These are phyloP conservation scores for Malassezia brasiliensis DNA, from an alignment of 1,284 basidiomycete species.

Conservation along the genomic window DNA sequence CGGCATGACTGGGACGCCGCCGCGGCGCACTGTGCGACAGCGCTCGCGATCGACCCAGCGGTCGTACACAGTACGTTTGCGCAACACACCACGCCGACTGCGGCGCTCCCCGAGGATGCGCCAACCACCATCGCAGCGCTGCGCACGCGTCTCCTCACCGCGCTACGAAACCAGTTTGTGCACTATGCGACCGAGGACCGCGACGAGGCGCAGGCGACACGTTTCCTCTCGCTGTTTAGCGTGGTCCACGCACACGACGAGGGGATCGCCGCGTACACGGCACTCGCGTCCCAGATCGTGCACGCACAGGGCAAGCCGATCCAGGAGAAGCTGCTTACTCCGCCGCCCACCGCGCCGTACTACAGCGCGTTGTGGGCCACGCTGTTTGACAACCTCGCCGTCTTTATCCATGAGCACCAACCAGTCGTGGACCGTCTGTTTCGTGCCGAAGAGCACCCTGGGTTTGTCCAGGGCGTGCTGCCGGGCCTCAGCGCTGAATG, in stretches of 20 bases:
- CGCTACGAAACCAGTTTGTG: conserved; percentile 69
- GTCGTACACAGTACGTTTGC: conserved; percentile 78
- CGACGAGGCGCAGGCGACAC: conserved; percentile 62
- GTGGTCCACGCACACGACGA: conserved; percentile 70
- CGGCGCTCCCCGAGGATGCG: conserved; percentile 75
- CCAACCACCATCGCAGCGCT: conserved; percentile 68
- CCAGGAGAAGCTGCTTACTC: not conserved
- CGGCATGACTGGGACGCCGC: conserved; percentile 89
- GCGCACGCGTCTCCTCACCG: conserved; percentile 63
- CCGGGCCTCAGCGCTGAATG: conserved; percentile 70
- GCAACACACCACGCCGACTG: conserved; percentile 60
- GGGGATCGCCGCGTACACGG: conserved; percentile 74
- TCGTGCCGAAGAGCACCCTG: conserved; percentile 46
- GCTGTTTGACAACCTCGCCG: conserved; percentile 86
- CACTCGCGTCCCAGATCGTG: not conserved
- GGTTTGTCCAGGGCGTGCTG: conserved; percentile 54
- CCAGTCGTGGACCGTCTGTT: conserved; percentile 97
- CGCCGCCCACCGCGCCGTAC: conserved; percentile 24
- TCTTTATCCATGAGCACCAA: conserved; percentile 93
- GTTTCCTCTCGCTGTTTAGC: conserved; percentile 95
- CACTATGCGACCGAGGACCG: conserved; percentile 66
- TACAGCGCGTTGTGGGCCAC: conserved; percentile 55
- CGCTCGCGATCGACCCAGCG: conserved; percentile 68
- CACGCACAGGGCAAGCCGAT: not conserved
- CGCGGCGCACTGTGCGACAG: conserved; percentile 75